phyloP scores from a whole-genome alignment of 352 stramenopile species.

The Phytophthora sp. region DNA sequence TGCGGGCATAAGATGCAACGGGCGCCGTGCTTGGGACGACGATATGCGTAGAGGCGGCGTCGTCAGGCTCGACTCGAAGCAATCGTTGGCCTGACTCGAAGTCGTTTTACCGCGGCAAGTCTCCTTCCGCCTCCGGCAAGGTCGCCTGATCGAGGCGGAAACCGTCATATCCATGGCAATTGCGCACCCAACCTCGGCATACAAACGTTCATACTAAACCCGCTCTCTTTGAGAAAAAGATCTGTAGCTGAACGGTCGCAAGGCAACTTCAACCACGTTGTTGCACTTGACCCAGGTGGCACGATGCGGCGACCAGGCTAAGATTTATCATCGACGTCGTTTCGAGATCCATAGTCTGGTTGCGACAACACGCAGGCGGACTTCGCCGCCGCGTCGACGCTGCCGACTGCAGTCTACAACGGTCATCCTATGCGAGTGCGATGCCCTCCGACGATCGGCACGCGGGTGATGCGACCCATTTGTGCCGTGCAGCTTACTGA shows the following conservation, averaged over 20 bases:
- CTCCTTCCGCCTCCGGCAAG: not conserved
- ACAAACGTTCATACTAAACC: slow-evolving; percentile 28
- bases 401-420: too few relatives aligned
- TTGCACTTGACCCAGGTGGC: too few relatives aligned
- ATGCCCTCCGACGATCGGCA: not conserved
- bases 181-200: slow-evolving; percentile 10
- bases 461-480: not conserved
- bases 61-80: too few relatives aligned
- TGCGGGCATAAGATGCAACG: slow-evolving; percentile 1
- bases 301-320: too few relatives aligned
- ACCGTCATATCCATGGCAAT: slow-evolving; percentile 23
- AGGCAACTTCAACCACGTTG: slow-evolving; percentile 35
- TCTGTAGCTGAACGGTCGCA: slow-evolving; percentile 15
- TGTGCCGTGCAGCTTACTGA: too few relatives aligned
- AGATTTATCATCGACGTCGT: too few relatives aligned
- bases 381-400: too few relatives aligned
- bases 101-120: not conserved
- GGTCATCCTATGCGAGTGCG: not conserved
- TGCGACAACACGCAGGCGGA: too few relatives aligned
- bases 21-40: not conserved
- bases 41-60: not conserved
- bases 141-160: slow-evolving; percentile 24
- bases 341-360: slow-evolving; percentile 13
- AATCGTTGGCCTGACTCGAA: too few relatives aligned
- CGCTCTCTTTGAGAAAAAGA: slow-evolving; percentile 34